Evolutionary conservation across 768 basidiomycete species (phyloP), one percentile per base, ranked within the genome.

Genomic region (Tylopilus subfusipes): DNA sequence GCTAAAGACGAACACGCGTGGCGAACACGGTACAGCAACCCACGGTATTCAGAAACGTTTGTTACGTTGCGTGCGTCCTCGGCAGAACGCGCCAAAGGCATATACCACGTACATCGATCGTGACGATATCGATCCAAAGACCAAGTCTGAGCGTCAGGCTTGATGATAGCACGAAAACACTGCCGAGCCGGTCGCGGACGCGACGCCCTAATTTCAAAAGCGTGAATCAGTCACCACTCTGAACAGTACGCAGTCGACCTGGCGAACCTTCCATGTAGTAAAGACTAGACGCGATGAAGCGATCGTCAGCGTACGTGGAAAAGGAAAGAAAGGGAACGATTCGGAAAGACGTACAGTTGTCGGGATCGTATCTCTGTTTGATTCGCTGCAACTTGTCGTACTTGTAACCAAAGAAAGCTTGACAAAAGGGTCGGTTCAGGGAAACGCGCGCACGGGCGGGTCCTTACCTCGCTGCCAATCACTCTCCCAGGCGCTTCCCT

Each of bases 321-420:
- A n/a, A n/a, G n/a, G n/a, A n/a, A n/a, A 21, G 39, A 36, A 36
- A 36, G 7, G 34, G 18, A 16, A 16, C 14, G 16, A 16, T 16
- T 36, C 4, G 7, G 14, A 14, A 22, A 21, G 14, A 58, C 57
- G 33, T 22, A 58, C 57, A 63, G 21, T 58, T 56, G 6, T 14
- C 13, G 4, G 56, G 52, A 24, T 64, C 62, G 12, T 61, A 63
- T 16, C 39, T 53, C 22, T 52, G 53, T 27, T 57, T 61, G 7
- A 63, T 63, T 18, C 43, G 29, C 7, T 52, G 54, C 10, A 63
- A 8, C 0, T 10, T n/a, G 13, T 29, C 7, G 43, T 63, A 63
- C 39, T 63, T 63, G 54, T 58, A 61, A 5, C 59, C 56, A 34
- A 64, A 59, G 40, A 63, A 63, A 11, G 57, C 57, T 40, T 3